A percentile compares a stretch with the other conserved stretches of the same genome.
phyloP scores from a whole-genome alignment of 2,329 filamentous ascomycete species.

The Sphaerulina musiva region DNA sequence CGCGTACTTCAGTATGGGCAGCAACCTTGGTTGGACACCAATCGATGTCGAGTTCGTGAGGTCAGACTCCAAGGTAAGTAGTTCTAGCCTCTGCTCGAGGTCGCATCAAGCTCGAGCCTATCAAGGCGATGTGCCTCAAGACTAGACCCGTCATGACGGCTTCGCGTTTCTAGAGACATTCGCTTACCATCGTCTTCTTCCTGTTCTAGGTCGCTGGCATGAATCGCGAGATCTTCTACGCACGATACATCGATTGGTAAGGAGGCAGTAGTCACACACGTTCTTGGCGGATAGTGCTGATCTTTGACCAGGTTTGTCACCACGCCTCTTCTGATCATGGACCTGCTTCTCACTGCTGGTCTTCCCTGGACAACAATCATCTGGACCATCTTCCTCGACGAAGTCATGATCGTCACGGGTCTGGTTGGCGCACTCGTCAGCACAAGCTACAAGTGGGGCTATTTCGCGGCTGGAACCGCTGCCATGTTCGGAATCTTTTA shows the following conservation, averaged over 20 bases:
- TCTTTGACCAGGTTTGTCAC: constrained; percentile 41
- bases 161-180: too few species aligned
- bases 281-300: neutral
- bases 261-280: neutral
- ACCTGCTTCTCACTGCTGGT: constrained; percentile 55
- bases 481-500: constrained; percentile 51
- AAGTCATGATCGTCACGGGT: constrained; percentile 57
- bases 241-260: constrained; percentile 56
- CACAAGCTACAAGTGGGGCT: constrained; percentile 56
- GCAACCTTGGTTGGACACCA: constrained; percentile 49
- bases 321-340: constrained; percentile 53
- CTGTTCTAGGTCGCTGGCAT: constrained; percentile 36
- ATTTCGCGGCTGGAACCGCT: constrained; percentile 28
- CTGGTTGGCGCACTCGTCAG: constrained; percentile 56
- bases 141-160: too few species aligned
- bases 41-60: constrained; percentile 52
- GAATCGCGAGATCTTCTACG: constrained; percentile 56
- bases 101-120: too few species aligned
- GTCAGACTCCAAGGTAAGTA: constrained; percentile 31
- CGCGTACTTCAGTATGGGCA: constrained; percentile 57
- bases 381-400: constrained; percentile 53
- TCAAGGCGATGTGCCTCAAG: too few species aligned
- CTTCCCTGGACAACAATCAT: constrained; percentile 58
- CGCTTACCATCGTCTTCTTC: too few species aligned
- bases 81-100: too few species aligned